Base-by-base conservation (phyloP, 2,329 filamentous ascomycete species). In the Scorias spongiosa region DNA sequence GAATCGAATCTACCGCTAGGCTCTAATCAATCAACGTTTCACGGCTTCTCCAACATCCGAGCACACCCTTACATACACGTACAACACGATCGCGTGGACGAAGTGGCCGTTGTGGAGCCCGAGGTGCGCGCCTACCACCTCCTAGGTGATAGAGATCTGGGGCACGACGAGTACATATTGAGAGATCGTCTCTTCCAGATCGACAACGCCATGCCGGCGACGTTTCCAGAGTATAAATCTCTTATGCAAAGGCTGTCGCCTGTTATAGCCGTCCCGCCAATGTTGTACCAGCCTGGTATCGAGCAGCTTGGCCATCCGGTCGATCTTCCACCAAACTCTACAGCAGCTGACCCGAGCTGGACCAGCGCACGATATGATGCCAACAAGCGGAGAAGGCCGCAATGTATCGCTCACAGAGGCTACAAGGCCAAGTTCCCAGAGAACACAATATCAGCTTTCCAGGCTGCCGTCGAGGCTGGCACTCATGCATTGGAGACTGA, bases 401-500 rank as follows among this genome's bases (percentile, higher is more conserved):
- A 85, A 58, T 74, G 78, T 44, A 85, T 91, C 49, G 82, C 81
- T 1, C 84, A 89, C 65, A 72, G 84, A 45, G 84, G 84, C 39
- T 86, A 80, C 70, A 89, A 84, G 59, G 78, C 79, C 1, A 71
- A 71, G 42, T 84, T 73, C 52, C 86, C 89, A 0, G 89, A 96
- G 63, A 96, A 96, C 64, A 82, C 84, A 1, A 78, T 95, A 72
- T 73, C 70, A 12, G 82, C 84, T 7, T 93, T 94, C 64, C 68
- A 68, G 45, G 80, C 73, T 26, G 88, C 87, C 1, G 72, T 89
- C 2, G 67, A 76, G 29, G 78, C 77, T 14, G 85, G 85, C 15
- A 77, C 84, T 0, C 76, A 93, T 54, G 89, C 82, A 0, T 67
- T 96, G 26, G 89, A 96, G 66, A 93, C 86, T 14, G 89, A 96